phyloP scores from a whole-genome alignment of 768 basidiomycete species.

The Paxillus involutus region DNA sequence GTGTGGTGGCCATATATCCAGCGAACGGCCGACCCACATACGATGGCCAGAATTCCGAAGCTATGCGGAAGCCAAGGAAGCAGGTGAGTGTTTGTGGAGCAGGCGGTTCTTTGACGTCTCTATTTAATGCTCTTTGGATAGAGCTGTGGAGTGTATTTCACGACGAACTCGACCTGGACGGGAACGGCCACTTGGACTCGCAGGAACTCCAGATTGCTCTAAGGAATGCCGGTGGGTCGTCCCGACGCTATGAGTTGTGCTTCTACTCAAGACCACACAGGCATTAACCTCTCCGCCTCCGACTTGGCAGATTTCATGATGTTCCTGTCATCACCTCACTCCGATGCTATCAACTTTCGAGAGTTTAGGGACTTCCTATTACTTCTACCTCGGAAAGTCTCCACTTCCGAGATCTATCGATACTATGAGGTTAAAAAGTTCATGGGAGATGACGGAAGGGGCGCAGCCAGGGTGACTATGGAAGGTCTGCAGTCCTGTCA shows the following conservation, averaged over 20 bases:
- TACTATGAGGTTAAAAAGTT: conserved; percentile 73
- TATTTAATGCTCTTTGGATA: conserved; percentile 30
- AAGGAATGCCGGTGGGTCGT: conserved; percentile 61
- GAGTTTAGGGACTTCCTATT: conserved; percentile 92
- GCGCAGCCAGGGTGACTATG: conserved; percentile 81
- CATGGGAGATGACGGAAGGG: conserved; percentile 73
- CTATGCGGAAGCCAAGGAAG: conserved; percentile 81
- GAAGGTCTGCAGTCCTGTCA: conserved; percentile 58
- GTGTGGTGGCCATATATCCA: conserved; percentile 46
- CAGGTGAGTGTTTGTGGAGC: conserved; percentile 48
- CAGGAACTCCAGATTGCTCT: conserved; percentile 63
- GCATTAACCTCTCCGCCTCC: conserved; percentile 64
- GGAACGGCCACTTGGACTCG: conserved; percentile 79
- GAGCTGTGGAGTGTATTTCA: conserved; percentile 94
- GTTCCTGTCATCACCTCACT: conserved; percentile 71
- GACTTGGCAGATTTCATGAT: conserved; percentile 83
- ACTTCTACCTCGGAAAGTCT: conserved; percentile 78
- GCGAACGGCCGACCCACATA: conserved; percentile 45
- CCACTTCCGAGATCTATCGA: conserved; percentile 81
- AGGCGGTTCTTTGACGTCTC: conserved; percentile 11
- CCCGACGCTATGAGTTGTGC: conserved; percentile 20
- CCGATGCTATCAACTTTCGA: conserved; percentile 70
- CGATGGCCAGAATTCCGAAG: conserved; percentile 71
- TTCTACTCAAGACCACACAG: conserved; percentile 39
- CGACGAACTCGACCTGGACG: conserved; percentile 85